These are phyloP conservation scores for Diplosphaera chodatii DNA, from an alignment of 139 green algal species.

Conservation along the genomic window DNA sequence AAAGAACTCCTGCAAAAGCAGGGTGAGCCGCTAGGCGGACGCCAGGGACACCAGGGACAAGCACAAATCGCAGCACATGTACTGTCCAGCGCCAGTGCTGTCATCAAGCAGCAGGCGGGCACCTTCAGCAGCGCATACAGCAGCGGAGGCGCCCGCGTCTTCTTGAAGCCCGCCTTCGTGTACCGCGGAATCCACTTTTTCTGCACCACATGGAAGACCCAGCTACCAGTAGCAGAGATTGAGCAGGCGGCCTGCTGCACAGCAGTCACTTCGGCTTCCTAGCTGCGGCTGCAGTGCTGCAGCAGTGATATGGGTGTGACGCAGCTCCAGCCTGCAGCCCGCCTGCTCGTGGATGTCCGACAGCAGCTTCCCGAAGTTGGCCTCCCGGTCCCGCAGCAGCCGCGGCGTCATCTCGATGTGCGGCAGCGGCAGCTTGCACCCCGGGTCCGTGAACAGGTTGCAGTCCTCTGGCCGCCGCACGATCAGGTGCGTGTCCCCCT, in stretches of 20 bases:
- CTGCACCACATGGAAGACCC: neutral
- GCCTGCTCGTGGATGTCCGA: neutral
- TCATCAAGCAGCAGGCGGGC: too few species aligned
- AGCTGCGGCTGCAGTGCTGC: too few species aligned
- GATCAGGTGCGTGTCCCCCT: neutral
- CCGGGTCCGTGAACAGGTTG: neutral
- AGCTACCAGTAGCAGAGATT: too few species aligned
- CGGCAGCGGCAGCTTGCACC: neutral
- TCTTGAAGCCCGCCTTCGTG: neutral
- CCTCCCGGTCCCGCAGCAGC: neutral
- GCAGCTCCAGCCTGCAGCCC: too few species aligned
- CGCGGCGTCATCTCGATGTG: neutral
- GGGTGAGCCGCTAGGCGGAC: too few species aligned
- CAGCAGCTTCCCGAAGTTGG: neutral
- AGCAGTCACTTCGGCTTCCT: too few species aligned
- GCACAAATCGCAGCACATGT: too few species aligned
- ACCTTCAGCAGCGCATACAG: neutral
- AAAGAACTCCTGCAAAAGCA: neutral
- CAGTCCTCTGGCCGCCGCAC: neutral
- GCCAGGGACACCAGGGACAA: too few species aligned
- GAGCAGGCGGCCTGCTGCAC: too few species aligned
- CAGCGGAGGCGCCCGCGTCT: neutral
- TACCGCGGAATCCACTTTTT: neutral
- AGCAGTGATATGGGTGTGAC: too few species aligned
- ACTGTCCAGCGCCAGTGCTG: too few species aligned